Evolutionary conservation across 805 yeast species (phyloP).

Genomic region (Metschnikowia colocasiae): DNA sequence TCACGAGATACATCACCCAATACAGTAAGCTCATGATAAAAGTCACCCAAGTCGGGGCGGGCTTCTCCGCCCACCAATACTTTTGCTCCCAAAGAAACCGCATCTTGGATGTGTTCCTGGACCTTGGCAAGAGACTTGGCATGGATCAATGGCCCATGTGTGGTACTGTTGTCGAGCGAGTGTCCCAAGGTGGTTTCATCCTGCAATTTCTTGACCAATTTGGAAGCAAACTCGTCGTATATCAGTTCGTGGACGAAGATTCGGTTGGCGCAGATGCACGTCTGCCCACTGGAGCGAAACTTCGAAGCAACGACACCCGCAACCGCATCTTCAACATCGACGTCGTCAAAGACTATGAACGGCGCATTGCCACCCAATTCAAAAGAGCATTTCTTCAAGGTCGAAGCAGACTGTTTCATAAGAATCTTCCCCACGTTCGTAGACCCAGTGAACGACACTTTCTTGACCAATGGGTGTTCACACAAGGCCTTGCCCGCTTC

Average conservation of each 20-base stretch:
- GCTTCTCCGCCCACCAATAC: constrained; percentile 58
- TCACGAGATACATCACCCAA: constrained; percentile 54
- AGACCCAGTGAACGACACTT: constrained; percentile 20
- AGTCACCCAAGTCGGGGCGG: constrained; percentile 54
- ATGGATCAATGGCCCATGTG: constrained; percentile 77
- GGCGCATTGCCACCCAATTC: constrained; percentile 23
- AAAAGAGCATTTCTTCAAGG: constrained; percentile 20
- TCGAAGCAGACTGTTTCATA: constrained; percentile 18
- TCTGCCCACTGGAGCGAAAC: constrained; percentile 21
- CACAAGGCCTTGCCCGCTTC: constrained; percentile 52
- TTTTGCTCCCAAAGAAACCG: constrained; percentile 60
- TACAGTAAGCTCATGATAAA: constrained; percentile 67
- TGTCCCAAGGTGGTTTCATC: constrained; percentile 52
- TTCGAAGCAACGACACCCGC: constrained; percentile 19
- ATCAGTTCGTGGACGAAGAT: constrained; percentile 19
- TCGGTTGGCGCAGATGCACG: constrained; percentile 21
- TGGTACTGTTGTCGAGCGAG: constrained; percentile 53
- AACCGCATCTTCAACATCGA: constrained; percentile 18
- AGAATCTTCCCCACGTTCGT: constrained; percentile 21
- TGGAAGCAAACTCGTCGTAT: constrained; percentile 15
- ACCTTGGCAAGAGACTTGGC: constrained; percentile 61
- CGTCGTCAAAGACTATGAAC: constrained; percentile 21
- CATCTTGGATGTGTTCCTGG: constrained; percentile 59
- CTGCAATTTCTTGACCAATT: constrained; percentile 13
- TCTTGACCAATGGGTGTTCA: constrained; percentile 29